These are phyloP conservation scores for Amniculicola lignicola DNA, from an alignment of 495 filamentous ascomycete genomes.

Conservation along the genomic window DNA sequence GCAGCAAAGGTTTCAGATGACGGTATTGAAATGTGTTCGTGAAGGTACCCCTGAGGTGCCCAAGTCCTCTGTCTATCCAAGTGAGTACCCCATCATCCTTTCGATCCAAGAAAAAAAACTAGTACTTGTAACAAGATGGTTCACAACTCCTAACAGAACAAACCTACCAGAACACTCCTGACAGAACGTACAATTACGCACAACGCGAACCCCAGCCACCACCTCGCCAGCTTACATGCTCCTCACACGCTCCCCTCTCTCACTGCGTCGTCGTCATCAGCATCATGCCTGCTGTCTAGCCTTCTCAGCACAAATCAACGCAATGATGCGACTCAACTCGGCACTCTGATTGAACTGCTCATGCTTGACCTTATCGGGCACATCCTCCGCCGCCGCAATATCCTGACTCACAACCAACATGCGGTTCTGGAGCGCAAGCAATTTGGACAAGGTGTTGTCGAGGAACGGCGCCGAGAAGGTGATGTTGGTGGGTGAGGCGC, in stretches of 20 bases:
- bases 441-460: constrained; percentile 45
- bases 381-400: constrained; percentile 37
- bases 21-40: too few relatives aligned
- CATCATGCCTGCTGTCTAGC: constrained; percentile 40
- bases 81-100: too few relatives aligned
- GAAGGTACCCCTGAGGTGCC: too few relatives aligned
- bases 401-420: constrained; percentile 42
- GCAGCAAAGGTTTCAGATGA: too few relatives aligned
- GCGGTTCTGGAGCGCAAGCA: constrained; percentile 42
- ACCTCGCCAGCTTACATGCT: too few relatives aligned
- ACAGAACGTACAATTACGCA: too few relatives aligned
- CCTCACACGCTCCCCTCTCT: background rate
- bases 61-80: too few relatives aligned
- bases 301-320: constrained; percentile 47
- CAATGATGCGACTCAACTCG: constrained; percentile 43
- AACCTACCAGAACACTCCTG: too few relatives aligned
- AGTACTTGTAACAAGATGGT: too few relatives aligned
- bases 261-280: background rate
- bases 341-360: constrained; percentile 44
- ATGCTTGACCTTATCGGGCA: constrained; percentile 40
- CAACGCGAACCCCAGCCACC: too few relatives aligned
- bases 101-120: too few relatives aligned
- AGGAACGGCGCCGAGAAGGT: constrained; percentile 45
- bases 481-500: constrained; percentile 32
- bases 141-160: too few relatives aligned